Base-by-base conservation (phyloP, 2,329 filamentous ascomycete genomes). In the Pezicula rhizophila region DNA sequence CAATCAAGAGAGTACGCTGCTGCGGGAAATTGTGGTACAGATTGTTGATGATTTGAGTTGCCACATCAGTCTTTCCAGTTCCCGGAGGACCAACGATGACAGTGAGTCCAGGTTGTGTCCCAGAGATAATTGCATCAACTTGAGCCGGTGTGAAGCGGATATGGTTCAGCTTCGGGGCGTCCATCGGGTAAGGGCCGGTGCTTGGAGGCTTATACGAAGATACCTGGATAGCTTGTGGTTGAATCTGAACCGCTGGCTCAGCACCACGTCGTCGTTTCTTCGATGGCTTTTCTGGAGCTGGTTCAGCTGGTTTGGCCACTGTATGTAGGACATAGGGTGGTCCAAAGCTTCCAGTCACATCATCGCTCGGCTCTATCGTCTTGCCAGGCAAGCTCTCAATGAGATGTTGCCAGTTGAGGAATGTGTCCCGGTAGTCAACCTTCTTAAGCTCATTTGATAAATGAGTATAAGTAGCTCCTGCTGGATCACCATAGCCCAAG, bases 31-130 rank as follows among this genome's bases (percentile, higher is more conserved):
- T 96, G 73, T 97, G 92, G 64, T 99, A 99, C 59, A 99, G 87
- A 66, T 97, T 96, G 72, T 89, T 96, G 70, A 99, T 99, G 65
- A 97, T 95, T 67, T 99, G 93, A 4, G 92, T 96, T 42, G 90
- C 91, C 46, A 99, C 93, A 68, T 99, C 93, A n/a, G 93, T 99
- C 73, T 99, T 99, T 54, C 95, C 93, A 6, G 93, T 99, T 47
- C 93, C 93, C 7, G 93, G 93, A 47, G 93, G 93, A 1, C 93
- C 93, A 53, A 99, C 89, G 58, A 99, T 86, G 42, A 99, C 80
- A 1, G 92, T 96, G 45, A 99, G 76, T 17, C 95, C 93, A 33
- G 93, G 92, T 61, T 99, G 95, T 6, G 89, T 91, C 17, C 93
- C 93, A 37, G 92, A 96, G 52, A 87, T 83, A 60, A 99, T 93